Percentiles rank a stretch among this genome's conserved stretches.
Evolutionary conservation across 1,284 basidiomycete genomes (phyloP).

Genomic region (Boletus albobrunnescens): DNA sequence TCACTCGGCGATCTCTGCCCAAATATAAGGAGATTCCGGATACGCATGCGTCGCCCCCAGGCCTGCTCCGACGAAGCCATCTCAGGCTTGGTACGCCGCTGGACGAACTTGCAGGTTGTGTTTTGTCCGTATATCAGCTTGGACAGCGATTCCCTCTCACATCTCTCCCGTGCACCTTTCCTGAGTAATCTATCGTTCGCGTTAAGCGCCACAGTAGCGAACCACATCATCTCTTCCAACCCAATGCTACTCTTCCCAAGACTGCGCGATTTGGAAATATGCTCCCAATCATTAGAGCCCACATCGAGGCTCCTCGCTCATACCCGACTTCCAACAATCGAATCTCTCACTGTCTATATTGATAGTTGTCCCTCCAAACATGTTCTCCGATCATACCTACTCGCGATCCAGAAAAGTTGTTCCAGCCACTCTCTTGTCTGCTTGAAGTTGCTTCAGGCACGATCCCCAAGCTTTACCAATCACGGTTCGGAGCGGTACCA

Average conservation of each 20-base stretch:
- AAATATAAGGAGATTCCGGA: conserved; percentile 1
- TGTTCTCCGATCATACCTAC: not conserved
- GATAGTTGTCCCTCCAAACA: conserved; percentile 1
- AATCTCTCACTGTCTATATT: not conserved
- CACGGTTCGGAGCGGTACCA: not conserved
- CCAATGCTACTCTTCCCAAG: not conserved
- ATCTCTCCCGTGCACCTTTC: conserved; percentile 1
- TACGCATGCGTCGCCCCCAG: conserved; percentile 5
- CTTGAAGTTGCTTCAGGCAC: conserved; percentile 1
- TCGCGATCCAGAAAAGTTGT: conserved; percentile 1
- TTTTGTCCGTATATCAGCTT: conserved; percentile 2
- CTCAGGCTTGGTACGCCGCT: not conserved
- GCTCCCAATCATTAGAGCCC: not conserved
- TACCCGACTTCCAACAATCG: not conserved
- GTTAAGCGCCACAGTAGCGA: not conserved
- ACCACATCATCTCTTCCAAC: not conserved
- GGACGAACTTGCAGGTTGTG: conserved; percentile 1
- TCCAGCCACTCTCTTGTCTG: conserved; percentile 1
- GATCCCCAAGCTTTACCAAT: not conserved
- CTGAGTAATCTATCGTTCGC: conserved; percentile 1
- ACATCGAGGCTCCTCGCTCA: not conserved
- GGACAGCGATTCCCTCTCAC: not conserved
- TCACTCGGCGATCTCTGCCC: conserved; percentile 4
- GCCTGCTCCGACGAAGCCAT: conserved; percentile 1
- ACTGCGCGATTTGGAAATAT: conserved; percentile 1